A percentile compares a stretch with the other conserved stretches of the same genome.
phyloP scores from a whole-genome alignment of 441 rosid species.

The Omphalea diandra region DNA sequence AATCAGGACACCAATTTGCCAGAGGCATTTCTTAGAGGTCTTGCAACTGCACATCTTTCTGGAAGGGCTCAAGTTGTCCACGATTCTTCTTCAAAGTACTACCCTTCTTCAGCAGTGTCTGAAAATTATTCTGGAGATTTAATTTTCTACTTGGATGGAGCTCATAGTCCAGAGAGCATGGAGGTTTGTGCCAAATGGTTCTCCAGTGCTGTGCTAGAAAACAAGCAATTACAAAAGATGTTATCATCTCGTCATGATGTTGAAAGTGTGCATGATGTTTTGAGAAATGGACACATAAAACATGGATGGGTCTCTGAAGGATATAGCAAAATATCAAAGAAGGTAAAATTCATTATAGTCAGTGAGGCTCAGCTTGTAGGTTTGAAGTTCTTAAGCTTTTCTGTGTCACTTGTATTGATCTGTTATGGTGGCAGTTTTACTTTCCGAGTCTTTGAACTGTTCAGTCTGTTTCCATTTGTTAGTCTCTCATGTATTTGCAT shows the following conservation, averaged over 20 bases:
- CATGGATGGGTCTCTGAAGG: constrained; percentile 26
- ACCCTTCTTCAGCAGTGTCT: constrained; percentile 28
- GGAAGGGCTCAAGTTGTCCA: constrained; percentile 82
- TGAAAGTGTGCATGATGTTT: constrained; percentile 24
- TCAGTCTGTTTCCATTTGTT: not conserved
- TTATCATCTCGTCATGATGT: constrained; percentile 22
- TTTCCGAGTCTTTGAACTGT: not conserved
- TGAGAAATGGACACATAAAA: constrained; percentile 38
- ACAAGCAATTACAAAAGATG: constrained; percentile 24
- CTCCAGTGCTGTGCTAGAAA: constrained; percentile 51
- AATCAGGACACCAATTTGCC: constrained; percentile 45
- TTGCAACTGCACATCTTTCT: constrained; percentile 65
- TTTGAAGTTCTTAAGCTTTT: constrained; percentile 12
- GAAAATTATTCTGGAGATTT: constrained; percentile 55
- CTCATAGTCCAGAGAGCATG: constrained; percentile 97
- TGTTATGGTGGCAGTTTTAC: not conserved
- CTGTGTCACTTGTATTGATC: constrained; percentile 4
- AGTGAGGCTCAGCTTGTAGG: not conserved
- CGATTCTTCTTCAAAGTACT: constrained; percentile 43
- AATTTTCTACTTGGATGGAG: constrained; percentile 90
- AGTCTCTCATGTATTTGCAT: not conserved
- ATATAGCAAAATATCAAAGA: constrained; percentile 45
- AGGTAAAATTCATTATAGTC: constrained; percentile 40
- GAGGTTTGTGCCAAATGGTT: constrained; percentile 95
- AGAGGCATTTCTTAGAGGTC: constrained; percentile 65